Conservation (phyloP, 139 green algal genomes). For the Chlorella sp. region DNA sequence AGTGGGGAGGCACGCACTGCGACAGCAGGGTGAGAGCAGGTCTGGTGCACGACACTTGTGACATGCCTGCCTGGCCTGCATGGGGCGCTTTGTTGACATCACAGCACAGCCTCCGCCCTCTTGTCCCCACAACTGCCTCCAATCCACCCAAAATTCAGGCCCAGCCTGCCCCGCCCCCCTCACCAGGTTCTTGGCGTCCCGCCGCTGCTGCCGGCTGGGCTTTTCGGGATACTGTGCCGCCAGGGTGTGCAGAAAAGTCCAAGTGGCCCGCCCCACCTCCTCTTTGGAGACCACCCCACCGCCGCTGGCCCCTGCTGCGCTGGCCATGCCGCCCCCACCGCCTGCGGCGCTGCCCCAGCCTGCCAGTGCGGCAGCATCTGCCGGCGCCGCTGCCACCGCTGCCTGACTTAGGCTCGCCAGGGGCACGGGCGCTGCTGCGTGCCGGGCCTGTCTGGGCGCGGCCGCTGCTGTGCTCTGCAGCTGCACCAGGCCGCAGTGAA, state of each 20-base stretch:
- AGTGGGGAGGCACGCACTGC: background rate
- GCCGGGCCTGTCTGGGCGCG: background rate
- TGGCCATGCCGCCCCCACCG: background rate
- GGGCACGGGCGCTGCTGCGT: background rate
- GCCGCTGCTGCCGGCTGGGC: conserved; percentile 83
- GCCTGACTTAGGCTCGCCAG: conserved; percentile 12
- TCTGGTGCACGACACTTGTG: too few relatives aligned
- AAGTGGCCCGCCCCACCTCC: conserved; percentile 89
- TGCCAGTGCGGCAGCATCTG: background rate
- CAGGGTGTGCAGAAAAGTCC: conserved; percentile 93
- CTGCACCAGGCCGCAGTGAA: background rate
- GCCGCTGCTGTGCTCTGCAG: background rate
- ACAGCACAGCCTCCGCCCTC: too few relatives aligned
- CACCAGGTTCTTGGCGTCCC: conserved; percentile 69
- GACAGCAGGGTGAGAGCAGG: background rate
- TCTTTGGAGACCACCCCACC: conserved; percentile 53
- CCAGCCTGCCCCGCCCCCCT: background rate
- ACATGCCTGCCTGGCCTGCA: background rate
- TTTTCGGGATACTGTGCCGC: conserved; percentile 91
- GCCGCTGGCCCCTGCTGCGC: background rate
- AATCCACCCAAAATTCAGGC: background rate
- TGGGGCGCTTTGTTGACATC: background rate
- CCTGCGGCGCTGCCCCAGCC: background rate
- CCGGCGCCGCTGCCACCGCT: background rate
- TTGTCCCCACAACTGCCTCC: background rate